Evolutionary conservation across 2,329 filamentous ascomycete species (phyloP).

Genomic region (Aureobasidium sp.): DNA sequence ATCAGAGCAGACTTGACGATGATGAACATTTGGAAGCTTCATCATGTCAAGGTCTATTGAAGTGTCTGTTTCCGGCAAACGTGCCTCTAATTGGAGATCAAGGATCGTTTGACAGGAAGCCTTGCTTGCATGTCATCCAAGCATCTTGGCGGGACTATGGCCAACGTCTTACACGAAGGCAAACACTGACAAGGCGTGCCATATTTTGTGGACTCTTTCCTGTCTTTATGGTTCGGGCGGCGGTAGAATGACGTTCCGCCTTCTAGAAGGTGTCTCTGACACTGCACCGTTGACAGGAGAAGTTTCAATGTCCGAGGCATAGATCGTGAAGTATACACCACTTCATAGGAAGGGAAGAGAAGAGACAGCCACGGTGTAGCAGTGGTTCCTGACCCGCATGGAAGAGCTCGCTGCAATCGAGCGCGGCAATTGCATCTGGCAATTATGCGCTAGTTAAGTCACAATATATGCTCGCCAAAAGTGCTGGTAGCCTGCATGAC

Average conservation of each 20-base stretch:
- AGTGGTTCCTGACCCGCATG: not conserved
- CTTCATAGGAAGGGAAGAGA: not conserved
- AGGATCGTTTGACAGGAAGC: not conserved
- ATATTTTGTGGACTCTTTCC: not conserved
- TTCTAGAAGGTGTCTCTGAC: conserved; percentile 3
- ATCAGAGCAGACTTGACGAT: not conserved
- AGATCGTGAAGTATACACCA: not conserved
- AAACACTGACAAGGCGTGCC: not conserved
- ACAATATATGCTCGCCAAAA: not conserved
- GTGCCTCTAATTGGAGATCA: not conserved
- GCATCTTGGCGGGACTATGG: not conserved
- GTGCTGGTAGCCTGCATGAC: not conserved
- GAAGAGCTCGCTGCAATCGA: not conserved
- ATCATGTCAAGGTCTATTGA: no score
- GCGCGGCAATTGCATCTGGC: not conserved
- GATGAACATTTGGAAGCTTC: no score
- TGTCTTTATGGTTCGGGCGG: not conserved
- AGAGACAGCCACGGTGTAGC: not conserved
- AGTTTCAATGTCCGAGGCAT: not conserved
- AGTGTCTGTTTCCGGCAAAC: not conserved
- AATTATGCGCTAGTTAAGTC: not conserved
- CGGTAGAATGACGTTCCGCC: not conserved
- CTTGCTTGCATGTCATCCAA: not conserved
- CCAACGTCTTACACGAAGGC: not conserved
- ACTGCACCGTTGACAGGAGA: not conserved